Base-by-base conservation (phyloP, 2,329 filamentous ascomycete species). In the Scleromitrula shiraiana region DNA sequence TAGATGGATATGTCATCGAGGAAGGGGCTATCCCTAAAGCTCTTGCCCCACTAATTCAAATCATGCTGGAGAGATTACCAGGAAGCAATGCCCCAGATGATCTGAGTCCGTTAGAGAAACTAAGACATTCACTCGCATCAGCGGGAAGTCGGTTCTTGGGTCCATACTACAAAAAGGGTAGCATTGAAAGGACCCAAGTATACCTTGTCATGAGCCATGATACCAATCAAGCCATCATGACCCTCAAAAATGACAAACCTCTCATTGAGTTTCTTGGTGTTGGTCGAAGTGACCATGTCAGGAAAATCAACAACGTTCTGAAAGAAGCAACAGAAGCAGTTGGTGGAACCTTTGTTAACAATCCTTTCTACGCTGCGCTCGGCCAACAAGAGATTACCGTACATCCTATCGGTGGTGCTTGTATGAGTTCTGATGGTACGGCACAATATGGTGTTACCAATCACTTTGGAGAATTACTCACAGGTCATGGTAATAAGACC, bases 331-430 rank as follows among this genome's bases (percentile, higher is more conserved):
- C 78, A 0, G 66, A 71, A 53, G 71, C 70, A 2, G 74, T 82
- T 5, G 78, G 80, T 2, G 81, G 80, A 2, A 80, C 74, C 0
- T 72, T 80, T 29, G 70, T 82, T 6, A 68, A 75, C 43, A 79
- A 73, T 50, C 80, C 79, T 2, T 79, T 77, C 52, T 75, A 73
- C 53, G 68, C 73, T n/a, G 63, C 75, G 12, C 66, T 81, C 57
- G 72, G 72, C 9, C 66, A 76, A 45, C 74, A 80, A 51, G 68
- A 78, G 59, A 72, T 84, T 19, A 83, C 80, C 0, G 81, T 84
- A 10, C 81, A 85, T 63, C 78, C 80, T 5, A 77, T 85, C 40
- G 80, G 77, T 10, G 82, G 82, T 37, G 80, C 80, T 2, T 75
- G 72, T 42, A 81, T 85, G 73, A 76, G 77, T 26, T 65, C 65